Evolutionary conservation across 1,284 basidiomycete genomes (phyloP).

Genomic region (Psilocybe mexicana): DNA sequence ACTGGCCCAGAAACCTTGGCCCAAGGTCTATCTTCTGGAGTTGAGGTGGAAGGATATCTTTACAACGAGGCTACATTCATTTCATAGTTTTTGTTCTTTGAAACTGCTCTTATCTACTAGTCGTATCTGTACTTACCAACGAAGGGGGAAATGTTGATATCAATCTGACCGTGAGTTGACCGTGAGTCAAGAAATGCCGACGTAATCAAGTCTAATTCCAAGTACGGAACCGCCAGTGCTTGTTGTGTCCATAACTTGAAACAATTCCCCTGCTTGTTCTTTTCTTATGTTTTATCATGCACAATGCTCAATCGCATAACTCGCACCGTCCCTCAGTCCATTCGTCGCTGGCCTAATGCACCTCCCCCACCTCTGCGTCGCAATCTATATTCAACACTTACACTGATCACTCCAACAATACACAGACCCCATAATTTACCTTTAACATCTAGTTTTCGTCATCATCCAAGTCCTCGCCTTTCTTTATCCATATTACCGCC

Average conservation of each 20-base stretch:
- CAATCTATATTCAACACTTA: conserved; percentile 8
- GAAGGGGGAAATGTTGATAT: background rate
- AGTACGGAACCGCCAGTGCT: conserved; percentile 6
- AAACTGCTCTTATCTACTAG: conserved; percentile 9
- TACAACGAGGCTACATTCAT: conserved; percentile 95
- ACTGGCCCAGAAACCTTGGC: conserved; percentile 55
- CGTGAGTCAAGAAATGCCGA: background rate
- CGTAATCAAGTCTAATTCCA: background rate
- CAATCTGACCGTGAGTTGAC: background rate
- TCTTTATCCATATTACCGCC: conserved; percentile 8
- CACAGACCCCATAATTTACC: conserved; percentile 6
- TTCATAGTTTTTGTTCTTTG: conserved; percentile 44
- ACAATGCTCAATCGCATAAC: conserved; percentile 35
- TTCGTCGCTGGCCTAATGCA: conserved; percentile 15
- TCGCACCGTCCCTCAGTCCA: conserved; percentile 21
- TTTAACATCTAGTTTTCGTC: conserved; percentile 3
- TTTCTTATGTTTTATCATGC: conserved; percentile 30
- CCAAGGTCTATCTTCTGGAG: conserved; percentile 37
- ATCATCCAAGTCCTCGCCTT: conserved; percentile 1
- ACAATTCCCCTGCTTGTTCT: conserved; percentile 6
- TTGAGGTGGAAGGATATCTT: conserved; percentile 69
- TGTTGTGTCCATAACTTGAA: conserved; percentile 6
- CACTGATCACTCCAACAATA: background rate
- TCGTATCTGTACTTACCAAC: conserved; percentile 14
- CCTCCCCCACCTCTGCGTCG: conserved; percentile 14